Conservation (phyloP, 116 monocot species). For the Zostera marina region DNA sequence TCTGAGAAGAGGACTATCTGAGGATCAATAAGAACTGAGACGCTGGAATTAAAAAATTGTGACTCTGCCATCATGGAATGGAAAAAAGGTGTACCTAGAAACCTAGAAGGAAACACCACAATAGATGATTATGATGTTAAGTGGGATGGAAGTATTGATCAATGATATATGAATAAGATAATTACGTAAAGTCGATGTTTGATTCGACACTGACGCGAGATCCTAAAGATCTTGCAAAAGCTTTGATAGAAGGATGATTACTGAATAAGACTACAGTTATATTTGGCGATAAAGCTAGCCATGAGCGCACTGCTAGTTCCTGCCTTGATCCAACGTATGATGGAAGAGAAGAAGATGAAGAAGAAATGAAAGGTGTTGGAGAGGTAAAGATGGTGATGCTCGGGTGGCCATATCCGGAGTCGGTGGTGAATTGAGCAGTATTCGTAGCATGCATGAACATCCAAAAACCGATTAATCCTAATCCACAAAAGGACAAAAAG, state of each 20-base stretch:
- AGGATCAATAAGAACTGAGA: conserved; percentile 68
- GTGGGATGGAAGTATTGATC: neutral
- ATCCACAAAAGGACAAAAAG: neutral
- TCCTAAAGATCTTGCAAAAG: conserved; percentile 31
- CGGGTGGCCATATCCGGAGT: neutral
- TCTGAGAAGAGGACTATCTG: conserved; percentile 64
- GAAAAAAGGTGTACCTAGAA: conserved; percentile 78
- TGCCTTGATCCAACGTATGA: conserved; percentile 10
- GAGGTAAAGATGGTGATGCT: conserved; percentile 7
- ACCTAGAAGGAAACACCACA: conserved; percentile 28
- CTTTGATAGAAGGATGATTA: conserved; percentile 27
- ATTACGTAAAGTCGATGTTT: conserved; percentile 65
- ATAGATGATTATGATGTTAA: neutral
- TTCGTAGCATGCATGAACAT: neutral
- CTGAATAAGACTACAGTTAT: conserved; percentile 65
- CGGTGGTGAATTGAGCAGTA: neutral
- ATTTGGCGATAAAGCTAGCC: conserved; percentile 45
- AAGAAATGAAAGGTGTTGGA: conserved; percentile 3
- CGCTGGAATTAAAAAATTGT: conserved; percentile 44
- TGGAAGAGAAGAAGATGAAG: neutral
- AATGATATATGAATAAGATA: neutral
- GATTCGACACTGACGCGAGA: conserved; percentile 54
- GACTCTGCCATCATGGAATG: conserved; percentile 72
- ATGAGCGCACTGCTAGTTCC: conserved; percentile 74
- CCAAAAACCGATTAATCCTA: neutral